phyloP scores from a whole-genome alignment of 495 filamentous ascomycete genomes.

The Penicillium psychrofluorescens region DNA sequence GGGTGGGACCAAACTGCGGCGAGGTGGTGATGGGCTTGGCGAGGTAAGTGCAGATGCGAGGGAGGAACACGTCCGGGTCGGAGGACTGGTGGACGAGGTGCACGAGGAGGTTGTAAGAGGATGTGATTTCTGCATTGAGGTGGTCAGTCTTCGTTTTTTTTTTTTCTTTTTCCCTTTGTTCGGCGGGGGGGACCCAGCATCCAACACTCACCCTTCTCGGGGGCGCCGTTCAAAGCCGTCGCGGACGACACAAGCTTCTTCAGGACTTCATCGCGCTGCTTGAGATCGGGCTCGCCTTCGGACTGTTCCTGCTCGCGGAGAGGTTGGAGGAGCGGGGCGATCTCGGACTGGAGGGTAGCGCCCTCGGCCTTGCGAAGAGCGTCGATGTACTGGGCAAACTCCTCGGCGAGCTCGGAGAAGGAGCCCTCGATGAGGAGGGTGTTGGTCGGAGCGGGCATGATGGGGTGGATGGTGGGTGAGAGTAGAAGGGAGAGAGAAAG shows the following conservation, averaged over 20 bases:
- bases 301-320: constrained; percentile 43
- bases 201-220: constrained; percentile 66
- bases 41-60: constrained; percentile 79
- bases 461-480: constrained; percentile 12
- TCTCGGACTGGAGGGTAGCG: constrained; percentile 53
- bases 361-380: constrained; percentile 48
- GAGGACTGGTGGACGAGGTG: constrained; percentile 82
- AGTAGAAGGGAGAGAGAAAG: constrained; percentile 14
- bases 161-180: no score
- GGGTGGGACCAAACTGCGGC: constrained; percentile 70
- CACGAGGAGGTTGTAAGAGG: constrained; percentile 91
- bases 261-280: constrained; percentile 76
- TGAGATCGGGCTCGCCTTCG: constrained; percentile 36
- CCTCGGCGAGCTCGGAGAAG: constrained; percentile 81
- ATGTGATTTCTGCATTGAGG: constrained; percentile 65
- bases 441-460: constrained; percentile 46
- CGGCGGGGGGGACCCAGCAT: neutral
- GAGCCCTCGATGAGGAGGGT: constrained; percentile 83
- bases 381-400: constrained; percentile 81
- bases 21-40: constrained; percentile 79
- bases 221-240: constrained; percentile 62
- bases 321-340: constrained; percentile 63
- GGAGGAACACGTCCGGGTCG: constrained; percentile 76
- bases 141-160: constrained; percentile 7
- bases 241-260: constrained; percentile 80